Conservation (phyloP, 1,284 basidiomycete species). For the Cutaneotrichosporon daszewskae region DNA sequence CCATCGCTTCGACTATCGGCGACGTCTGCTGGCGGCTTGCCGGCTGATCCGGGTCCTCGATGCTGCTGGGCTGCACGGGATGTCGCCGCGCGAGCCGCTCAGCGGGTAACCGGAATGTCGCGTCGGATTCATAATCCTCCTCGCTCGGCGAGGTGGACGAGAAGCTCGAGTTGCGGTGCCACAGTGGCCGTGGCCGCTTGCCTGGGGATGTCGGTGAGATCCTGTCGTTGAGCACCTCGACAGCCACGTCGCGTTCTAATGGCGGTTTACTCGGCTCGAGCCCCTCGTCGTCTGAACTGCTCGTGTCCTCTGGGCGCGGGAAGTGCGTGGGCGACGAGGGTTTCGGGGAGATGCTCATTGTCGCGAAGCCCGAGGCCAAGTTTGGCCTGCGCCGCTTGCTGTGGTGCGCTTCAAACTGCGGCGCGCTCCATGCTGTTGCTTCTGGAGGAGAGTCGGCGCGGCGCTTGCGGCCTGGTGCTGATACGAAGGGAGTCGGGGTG, state of each 20-base stretch:
- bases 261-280: slow-evolving; percentile 10
- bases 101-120: slow-evolving; percentile 17
- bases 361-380: slow-evolving; percentile 34
- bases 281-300: slow-evolving; percentile 8
- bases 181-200: slow-evolving; percentile 1
- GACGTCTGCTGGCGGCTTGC: neutral
- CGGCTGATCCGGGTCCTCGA: slow-evolving; percentile 17
- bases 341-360: slow-evolving; percentile 25
- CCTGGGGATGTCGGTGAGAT: slow-evolving; percentile 15
- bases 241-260: slow-evolving; percentile 15
- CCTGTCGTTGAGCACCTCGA: slow-evolving; percentile 17
- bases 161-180: slow-evolving; percentile 16
- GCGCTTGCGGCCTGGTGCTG: slow-evolving; percentile 3
- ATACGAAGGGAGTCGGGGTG: neutral
- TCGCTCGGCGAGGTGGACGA: slow-evolving; percentile 24
- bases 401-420: slow-evolving; percentile 3
- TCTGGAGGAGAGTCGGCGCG: slow-evolving; percentile 4
- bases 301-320: neutral
- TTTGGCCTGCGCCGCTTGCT: slow-evolving; percentile 36
- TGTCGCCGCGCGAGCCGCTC: slow-evolving; percentile 8
- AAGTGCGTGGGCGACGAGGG: neutral
- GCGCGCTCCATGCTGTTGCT: neutral
- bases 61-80: slow-evolving; percentile 23
- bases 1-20: slow-evolving; percentile 11
- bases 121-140: slow-evolving; percentile 28